Evolutionary conservation across 306 rosid species (phyloP).

Genomic region (Citrullus amarus): DNA sequence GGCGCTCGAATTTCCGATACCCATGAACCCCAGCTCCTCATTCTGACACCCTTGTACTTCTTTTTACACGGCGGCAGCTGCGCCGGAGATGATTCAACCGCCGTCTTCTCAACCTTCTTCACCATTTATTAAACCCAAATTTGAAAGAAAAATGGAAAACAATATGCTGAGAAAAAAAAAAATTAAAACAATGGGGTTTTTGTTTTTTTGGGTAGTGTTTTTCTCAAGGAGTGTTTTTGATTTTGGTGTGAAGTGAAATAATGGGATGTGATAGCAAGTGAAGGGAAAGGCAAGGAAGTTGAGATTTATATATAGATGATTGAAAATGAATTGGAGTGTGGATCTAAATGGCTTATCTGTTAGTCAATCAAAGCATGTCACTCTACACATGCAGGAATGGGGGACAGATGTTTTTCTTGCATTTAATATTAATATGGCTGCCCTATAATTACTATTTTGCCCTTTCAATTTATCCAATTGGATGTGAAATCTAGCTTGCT

Average conservation of each 20-base stretch:
- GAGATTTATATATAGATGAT: constrained; percentile 54
- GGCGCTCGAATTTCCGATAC: constrained; percentile 97
- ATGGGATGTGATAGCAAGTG: constrained; percentile 5
- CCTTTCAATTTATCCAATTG: background rate
- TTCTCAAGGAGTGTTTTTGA: too few species aligned
- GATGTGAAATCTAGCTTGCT: background rate
- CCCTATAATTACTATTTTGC: background rate
- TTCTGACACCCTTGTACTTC: constrained; percentile 92
- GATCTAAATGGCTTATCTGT: constrained; percentile 19
- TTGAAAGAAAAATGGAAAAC: background rate
- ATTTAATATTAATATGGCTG: background rate
- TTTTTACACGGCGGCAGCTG: constrained; percentile 20
- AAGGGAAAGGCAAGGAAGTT: constrained; percentile 8
- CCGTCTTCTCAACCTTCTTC: constrained; percentile 47
- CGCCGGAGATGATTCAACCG: constrained; percentile 10
- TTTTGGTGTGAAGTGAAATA: background rate
- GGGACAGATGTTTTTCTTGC: constrained; percentile 39
- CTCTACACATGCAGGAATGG: constrained; percentile 17
- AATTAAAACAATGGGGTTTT: background rate
- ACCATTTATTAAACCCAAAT: constrained; percentile 31
- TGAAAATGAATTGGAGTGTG: background rate
- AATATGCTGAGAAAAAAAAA: too few species aligned
- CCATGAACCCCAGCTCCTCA: constrained; percentile 99
- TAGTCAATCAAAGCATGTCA: constrained; percentile 16
- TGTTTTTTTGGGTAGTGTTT: background rate